Evolutionary conservation across 2,329 filamentous ascomycete species (phyloP).

Genomic region (Paecilomyces dactylethromorphus): DNA sequence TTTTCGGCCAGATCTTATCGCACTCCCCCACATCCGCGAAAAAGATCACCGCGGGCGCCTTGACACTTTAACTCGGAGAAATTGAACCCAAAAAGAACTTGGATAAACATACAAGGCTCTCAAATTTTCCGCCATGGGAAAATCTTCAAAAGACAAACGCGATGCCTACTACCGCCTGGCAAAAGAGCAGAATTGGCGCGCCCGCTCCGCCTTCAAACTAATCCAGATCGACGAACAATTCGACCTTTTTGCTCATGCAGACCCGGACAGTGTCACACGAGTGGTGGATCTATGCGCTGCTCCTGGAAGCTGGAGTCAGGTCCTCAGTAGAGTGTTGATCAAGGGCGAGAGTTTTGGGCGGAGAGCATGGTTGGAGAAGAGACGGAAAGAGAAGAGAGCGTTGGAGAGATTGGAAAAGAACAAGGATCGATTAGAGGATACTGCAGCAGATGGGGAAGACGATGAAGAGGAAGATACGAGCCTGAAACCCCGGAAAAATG

Average conservation of each 20-base stretch:
- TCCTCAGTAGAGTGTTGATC: slow-evolving; percentile 86
- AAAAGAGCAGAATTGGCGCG: slow-evolving; percentile 98
- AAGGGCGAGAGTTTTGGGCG: slow-evolving; percentile 87
- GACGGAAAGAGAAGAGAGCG: slow-evolving; percentile 50
- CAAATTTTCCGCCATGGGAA: slow-evolving; percentile 60
- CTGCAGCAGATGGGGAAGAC: slow-evolving; percentile 23
- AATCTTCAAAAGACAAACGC: slow-evolving; percentile 97
- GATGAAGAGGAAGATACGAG: slow-evolving; percentile 17
- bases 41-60: slow-evolving; percentile 2
- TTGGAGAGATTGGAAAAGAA: slow-evolving; percentile 14
- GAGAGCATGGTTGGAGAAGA: slow-evolving; percentile 78
- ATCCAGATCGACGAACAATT: slow-evolving; percentile 96
- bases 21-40: slow-evolving; percentile 21
- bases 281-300: slow-evolving; percentile 96
- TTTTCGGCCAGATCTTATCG: slow-evolving; percentile 26
- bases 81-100: background rate
- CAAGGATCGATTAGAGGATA: slow-evolving; percentile 7
- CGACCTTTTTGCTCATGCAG: slow-evolving; percentile 67
- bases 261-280: slow-evolving; percentile 66
- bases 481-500: slow-evolving; percentile 55
- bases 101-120: background rate
- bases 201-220: slow-evolving; percentile 92
- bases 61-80: background rate
- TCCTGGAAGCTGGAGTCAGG: slow-evolving; percentile 95
- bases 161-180: slow-evolving; percentile 97